Conservation (phyloP, 306 rosid species). For the Pyrus communis region DNA sequence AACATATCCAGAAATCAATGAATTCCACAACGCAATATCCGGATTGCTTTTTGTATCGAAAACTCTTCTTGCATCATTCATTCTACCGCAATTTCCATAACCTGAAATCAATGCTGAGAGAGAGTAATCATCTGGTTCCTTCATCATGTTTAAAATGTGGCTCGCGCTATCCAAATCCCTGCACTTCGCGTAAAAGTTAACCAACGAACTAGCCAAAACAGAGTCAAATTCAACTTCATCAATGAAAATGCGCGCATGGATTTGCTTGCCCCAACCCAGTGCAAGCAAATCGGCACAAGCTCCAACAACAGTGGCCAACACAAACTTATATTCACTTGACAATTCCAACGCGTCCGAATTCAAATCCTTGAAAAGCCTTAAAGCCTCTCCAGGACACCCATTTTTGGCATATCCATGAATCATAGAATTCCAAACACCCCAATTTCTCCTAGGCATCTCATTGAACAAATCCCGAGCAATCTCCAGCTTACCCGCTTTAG, state of each 20-base stretch:
- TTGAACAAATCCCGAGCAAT: slow-evolving; percentile 43
- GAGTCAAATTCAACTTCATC: slow-evolving; percentile 47
- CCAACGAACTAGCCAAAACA: slow-evolving; percentile 50
- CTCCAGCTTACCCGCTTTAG: slow-evolving; percentile 44
- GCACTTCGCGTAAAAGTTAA: slow-evolving; percentile 65
- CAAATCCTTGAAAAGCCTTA: slow-evolving; percentile 51
- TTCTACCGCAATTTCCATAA: slow-evolving; percentile 55
- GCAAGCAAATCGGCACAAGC: slow-evolving; percentile 56
- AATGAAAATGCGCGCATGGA: slow-evolving; percentile 56
- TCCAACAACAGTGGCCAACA: slow-evolving; percentile 50
- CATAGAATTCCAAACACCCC: slow-evolving; percentile 59
- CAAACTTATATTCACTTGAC: slow-evolving; percentile 28
- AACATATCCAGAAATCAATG: slow-evolving; percentile 65
- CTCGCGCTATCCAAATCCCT: slow-evolving; percentile 61
- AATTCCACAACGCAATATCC: slow-evolving; percentile 55
- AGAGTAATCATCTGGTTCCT: slow-evolving; percentile 72
- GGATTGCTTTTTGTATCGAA: slow-evolving; percentile 40
- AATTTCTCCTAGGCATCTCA: slow-evolving; percentile 52
- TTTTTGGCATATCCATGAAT: slow-evolving; percentile 52
- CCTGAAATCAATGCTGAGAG: slow-evolving; percentile 63
- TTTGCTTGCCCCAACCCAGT: slow-evolving; percentile 63
- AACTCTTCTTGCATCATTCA: slow-evolving; percentile 60
- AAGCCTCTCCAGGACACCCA: slow-evolving; percentile 43
- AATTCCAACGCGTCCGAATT: slow-evolving; percentile 33
- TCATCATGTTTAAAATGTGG: slow-evolving; percentile 30